These are phyloP conservation scores for Stagonosporopsis cucurbitacearum DNA, from an alignment of 2,329 filamentous ascomycete genomes.

Conservation along the genomic window DNA sequence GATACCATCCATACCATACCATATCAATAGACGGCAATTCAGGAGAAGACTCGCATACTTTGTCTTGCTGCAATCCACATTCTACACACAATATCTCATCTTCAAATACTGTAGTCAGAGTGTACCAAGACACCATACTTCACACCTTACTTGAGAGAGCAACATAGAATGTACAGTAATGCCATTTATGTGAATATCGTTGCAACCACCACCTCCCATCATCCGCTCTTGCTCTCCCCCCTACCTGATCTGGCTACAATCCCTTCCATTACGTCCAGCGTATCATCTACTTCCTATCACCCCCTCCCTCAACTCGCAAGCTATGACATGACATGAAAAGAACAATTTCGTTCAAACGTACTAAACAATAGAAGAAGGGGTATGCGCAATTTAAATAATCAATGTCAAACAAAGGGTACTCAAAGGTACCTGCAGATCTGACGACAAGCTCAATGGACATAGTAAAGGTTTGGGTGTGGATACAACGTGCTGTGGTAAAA, in stretches of 20 bases:
- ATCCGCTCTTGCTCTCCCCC: neutral
- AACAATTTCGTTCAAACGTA: slow-evolving; percentile 25
- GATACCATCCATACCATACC: no score
- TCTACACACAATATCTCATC: no score
- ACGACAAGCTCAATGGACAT: slow-evolving; percentile 4
- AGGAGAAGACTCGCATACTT: no score
- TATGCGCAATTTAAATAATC: slow-evolving; percentile 34
- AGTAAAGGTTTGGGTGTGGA: slow-evolving; percentile 13
- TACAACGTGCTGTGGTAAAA: slow-evolving; percentile 11
- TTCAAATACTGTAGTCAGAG: no score
- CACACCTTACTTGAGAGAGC: no score
- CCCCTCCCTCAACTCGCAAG: neutral
- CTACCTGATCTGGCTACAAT: neutral
- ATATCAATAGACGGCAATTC: no score
- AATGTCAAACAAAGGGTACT: slow-evolving; percentile 19
- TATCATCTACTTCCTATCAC: slow-evolving; percentile 10
- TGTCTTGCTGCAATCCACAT: no score
- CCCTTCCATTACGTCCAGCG: slow-evolving; percentile 12
- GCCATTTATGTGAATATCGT: neutral
- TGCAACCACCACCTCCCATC: neutral
- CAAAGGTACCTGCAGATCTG: slow-evolving; percentile 14
- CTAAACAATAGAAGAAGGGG: slow-evolving; percentile 31
- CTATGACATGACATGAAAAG: slow-evolving; percentile 5
- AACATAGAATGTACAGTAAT: neutral
- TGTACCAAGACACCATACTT: no score